Evolutionary conservation across 345 rosid species (phyloP).

Genomic region (Conringia planisiliqua): DNA sequence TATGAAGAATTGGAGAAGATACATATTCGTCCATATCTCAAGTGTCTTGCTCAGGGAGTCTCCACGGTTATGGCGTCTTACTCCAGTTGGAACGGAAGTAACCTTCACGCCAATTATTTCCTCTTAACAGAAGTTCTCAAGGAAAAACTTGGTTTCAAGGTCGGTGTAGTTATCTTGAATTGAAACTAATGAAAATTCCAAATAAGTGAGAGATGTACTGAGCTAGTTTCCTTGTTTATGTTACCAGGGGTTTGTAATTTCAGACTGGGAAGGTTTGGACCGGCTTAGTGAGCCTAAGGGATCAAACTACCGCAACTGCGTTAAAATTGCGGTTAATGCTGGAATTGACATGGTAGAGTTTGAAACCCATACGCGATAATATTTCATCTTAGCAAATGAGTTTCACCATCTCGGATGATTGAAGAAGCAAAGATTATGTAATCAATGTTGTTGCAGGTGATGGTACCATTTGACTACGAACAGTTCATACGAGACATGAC

Average conservation of each 20-base stretch:
- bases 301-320: conserved; percentile 60
- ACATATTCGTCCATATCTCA: conserved; percentile 75
- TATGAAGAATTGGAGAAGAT: conserved; percentile 69
- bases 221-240: neutral
- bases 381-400: neutral
- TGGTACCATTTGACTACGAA: conserved; percentile 57
- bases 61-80: conserved; percentile 89
- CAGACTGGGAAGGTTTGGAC: conserved; percentile 88
- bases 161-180: conserved; percentile 9
- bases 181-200: neutral
- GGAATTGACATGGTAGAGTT: conserved; percentile 80
- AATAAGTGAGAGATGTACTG: neutral
- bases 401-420: neutral
- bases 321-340: conserved; percentile 66
- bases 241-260: conserved; percentile 67
- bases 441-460: conserved; percentile 36
- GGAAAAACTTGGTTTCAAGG: conserved; percentile 79
- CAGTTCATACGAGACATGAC: conserved; percentile 50
- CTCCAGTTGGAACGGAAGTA: conserved; percentile 80
- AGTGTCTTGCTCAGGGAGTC: conserved; percentile 75
- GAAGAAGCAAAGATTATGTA: conserved; percentile 24
- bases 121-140: conserved; percentile 76
- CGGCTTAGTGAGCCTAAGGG: conserved; percentile 60
- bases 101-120: conserved; percentile 55
- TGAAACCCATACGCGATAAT: neutral